These are phyloP conservation scores for Neonectria hederae DNA, from an alignment of 2,329 filamentous ascomycete genomes.

Conservation along the genomic window DNA sequence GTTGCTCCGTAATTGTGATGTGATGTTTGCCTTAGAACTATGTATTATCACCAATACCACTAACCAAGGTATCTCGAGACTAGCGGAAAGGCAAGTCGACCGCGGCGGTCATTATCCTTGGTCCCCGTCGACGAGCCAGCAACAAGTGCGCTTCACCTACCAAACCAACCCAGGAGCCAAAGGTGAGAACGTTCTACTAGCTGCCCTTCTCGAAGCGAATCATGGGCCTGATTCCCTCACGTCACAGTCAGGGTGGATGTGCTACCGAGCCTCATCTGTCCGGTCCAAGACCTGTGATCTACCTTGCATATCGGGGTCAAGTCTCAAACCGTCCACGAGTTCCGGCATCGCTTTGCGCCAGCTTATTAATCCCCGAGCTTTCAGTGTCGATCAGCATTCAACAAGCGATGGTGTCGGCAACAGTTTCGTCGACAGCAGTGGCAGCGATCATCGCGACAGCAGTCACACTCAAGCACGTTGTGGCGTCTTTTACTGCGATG, in stretches of 20 bases:
- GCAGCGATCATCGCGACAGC: slow-evolving; percentile 11
- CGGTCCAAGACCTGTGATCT: slow-evolving; percentile 1
- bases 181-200: background rate
- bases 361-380: slow-evolving; percentile 6
- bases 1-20: slow-evolving; percentile 23
- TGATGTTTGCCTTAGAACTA: slow-evolving; percentile 23
- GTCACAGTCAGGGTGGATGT: slow-evolving; percentile 14
- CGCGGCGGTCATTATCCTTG: background rate
- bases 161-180: background rate
- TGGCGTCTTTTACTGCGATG: slow-evolving; percentile 1
- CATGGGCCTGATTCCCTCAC: slow-evolving; percentile 9
- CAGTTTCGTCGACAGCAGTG: slow-evolving; percentile 9
- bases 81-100: slow-evolving; percentile 13
- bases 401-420: slow-evolving; percentile 22
- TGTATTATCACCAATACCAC: background rate
- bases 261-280: background rate
- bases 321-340: slow-evolving; percentile 18
- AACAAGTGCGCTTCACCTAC: slow-evolving; percentile 5
- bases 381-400: slow-evolving; percentile 34
- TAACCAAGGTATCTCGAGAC: background rate
- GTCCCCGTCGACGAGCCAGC: slow-evolving; percentile 4
- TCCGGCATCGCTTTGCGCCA: slow-evolving; percentile 16
- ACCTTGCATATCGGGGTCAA: slow-evolving; percentile 29
- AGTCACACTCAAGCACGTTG: background rate
- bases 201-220: background rate